Evolutionary conservation across 306 rosid species (phyloP).

Genomic region (Corylus americana): DNA sequence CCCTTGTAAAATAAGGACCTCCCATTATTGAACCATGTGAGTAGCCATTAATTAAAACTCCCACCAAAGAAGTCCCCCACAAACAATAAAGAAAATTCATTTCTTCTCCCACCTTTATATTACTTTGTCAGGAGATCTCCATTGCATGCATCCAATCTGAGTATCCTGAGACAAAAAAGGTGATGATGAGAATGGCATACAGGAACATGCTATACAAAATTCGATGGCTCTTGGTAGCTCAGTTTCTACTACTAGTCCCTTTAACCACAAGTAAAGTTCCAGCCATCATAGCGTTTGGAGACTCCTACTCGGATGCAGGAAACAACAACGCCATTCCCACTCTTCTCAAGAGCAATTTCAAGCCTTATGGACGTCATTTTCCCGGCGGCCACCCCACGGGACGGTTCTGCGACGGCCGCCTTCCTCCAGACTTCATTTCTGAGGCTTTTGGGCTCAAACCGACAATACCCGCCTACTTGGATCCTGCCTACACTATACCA

Average conservation of each 20-base stretch:
- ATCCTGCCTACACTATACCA: constrained; percentile 35
- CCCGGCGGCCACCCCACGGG: constrained; percentile 43
- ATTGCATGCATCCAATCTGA: neutral
- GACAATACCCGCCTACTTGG: constrained; percentile 48
- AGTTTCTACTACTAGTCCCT: constrained; percentile 11
- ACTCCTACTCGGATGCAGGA: constrained; percentile 51
- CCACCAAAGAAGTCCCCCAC: neutral
- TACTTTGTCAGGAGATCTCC: neutral
- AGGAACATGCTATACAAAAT: neutral
- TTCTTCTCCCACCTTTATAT: constrained; percentile 4
- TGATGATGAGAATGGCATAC: constrained; percentile 5
- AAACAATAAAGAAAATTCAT: neutral
- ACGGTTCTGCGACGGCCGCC: constrained; percentile 45
- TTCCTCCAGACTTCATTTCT: constrained; percentile 49
- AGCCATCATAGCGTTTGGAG: constrained; percentile 54
- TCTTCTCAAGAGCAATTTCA: constrained; percentile 43
- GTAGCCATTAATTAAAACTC: constrained; percentile 6
- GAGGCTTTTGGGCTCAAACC: constrained; percentile 48
- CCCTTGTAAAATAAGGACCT: too few species aligned
- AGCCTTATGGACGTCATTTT: constrained; percentile 55
- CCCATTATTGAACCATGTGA: too few species aligned
- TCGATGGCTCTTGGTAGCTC: constrained; percentile 25
- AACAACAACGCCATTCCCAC: constrained; percentile 45
- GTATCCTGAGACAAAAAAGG: too few species aligned
- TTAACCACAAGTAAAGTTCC: constrained; percentile 32